Evolutionary conservation across 2,329 filamentous ascomycete genomes (phyloP).

Genomic region (Aspergillus hortae): DNA sequence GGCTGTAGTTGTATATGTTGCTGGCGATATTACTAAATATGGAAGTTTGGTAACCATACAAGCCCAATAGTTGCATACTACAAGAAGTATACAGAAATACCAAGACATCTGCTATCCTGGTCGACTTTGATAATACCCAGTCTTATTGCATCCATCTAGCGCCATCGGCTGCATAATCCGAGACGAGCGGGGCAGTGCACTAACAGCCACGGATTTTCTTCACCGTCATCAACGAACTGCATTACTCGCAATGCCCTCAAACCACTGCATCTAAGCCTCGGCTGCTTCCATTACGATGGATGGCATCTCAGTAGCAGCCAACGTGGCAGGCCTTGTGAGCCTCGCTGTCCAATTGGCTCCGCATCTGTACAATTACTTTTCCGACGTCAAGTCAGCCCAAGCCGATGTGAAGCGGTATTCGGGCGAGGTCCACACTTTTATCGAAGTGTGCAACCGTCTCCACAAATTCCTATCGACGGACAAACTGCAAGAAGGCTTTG

Average conservation of each 20-base stretch:
- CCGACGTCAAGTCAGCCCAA: background rate
- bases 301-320: background rate
- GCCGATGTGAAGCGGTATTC: background rate
- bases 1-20: too few species aligned
- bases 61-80: too few species aligned
- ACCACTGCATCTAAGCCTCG: background rate
- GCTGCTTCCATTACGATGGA: background rate
- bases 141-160: too few species aligned
- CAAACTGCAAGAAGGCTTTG: background rate
- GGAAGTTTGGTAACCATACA: too few species aligned
- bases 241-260: background rate
- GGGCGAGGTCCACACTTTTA: background rate
- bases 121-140: too few species aligned
- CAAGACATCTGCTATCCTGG: too few species aligned
- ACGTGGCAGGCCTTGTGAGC: background rate
- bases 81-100: too few species aligned
- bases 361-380: constrained; percentile 1
- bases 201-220: too few species aligned
- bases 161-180: too few species aligned
- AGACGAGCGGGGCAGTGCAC: too few species aligned
- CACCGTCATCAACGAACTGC: too few species aligned
- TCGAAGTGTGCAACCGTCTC: background rate
- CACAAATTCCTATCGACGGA: background rate
- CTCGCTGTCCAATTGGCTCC: background rate
- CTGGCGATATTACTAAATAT: too few species aligned